Base-by-base conservation (phyloP, 495 filamentous ascomycete species). In the Aspergillus heteromorphus region DNA sequence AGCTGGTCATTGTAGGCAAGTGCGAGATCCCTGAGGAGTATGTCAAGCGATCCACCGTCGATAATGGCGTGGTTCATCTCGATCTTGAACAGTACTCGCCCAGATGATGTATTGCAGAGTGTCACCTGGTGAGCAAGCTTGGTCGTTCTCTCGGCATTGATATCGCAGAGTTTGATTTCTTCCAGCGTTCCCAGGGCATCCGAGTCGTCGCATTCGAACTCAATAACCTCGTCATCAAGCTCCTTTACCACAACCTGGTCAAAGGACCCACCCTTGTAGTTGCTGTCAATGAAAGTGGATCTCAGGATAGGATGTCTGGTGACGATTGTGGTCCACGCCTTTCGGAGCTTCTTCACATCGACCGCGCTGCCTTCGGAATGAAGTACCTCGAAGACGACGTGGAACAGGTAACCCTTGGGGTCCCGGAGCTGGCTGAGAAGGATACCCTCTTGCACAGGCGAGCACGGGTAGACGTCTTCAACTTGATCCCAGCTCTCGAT, bases 361-460 rank as follows among this genome's bases (percentile, higher is more conserved):
- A 82, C 59, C 17, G 58, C 60, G 29, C 57, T 49, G 10, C 64
- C 29, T 21, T 69, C 69, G 36, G 27, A 18, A 16, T 29, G 20
- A 13, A 38, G 58, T 18, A 79, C 68, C 38, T 80, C 75, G 16
- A 77, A 79, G 6, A 78, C 66, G 2, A 68, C 68, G 54, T 73
- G 68, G 55, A 75, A 76, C 52, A 73, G 68, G 60, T 82, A 83
- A 1, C 66, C 62, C 23, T 61, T 63, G 11, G 74, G 67, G 40
- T 79, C 71, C 21, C 75, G 79, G 13, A 79, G 71, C 31, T 88
- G 83, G 50, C 81, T 85, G 49, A 86, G 79, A 14, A 89, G 66
- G 4, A 88, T 79, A 41, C 80, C 84, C 54, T 87, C 79, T 56
- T 89, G 86, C 34, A 83, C 81, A 0, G 83, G 78, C 0, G 85